Evolutionary conservation across 495 filamentous ascomycete genomes (phyloP).

Genomic region (Penicillium verhagenii): DNA sequence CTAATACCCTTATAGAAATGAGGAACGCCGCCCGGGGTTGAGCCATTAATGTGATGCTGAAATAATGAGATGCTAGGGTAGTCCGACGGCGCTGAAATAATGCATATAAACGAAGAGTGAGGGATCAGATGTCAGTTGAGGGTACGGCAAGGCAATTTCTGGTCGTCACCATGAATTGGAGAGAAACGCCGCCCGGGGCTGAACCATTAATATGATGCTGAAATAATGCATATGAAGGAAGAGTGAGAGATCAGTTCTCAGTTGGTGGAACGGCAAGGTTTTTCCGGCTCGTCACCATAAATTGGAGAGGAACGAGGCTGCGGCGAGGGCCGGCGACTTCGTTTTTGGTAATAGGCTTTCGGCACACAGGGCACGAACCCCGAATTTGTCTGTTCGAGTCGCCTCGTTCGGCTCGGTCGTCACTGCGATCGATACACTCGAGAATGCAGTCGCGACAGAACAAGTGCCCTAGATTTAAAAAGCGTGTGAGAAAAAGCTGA

Average conservation of each 20-base stretch:
- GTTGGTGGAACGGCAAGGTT: neutral
- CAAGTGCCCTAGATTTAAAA: slow-evolving; percentile 13
- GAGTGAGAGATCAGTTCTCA: neutral
- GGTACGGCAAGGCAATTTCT: slow-evolving; percentile 3
- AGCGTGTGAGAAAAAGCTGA: neutral
- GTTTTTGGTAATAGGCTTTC: slow-evolving; percentile 14
- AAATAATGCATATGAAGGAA: too few relatives aligned
- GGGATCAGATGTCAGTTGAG: neutral
- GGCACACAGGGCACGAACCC: slow-evolving; percentile 20
- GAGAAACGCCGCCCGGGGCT: neutral
- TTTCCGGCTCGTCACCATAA: slow-evolving; percentile 18
- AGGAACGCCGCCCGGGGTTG: neutral
- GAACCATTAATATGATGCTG: neutral
- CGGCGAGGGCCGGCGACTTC: slow-evolving; percentile 12
- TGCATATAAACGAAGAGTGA: neutral
- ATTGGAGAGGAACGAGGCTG: slow-evolving; percentile 16
- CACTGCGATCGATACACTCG: slow-evolving; percentile 12
- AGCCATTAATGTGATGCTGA: neutral
- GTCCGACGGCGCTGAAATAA: neutral
- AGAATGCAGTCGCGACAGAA: slow-evolving; percentile 20
- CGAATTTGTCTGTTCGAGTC: slow-evolving; percentile 8
- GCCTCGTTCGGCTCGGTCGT: neutral
- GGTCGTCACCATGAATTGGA: slow-evolving; percentile 14
- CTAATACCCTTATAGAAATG: neutral
- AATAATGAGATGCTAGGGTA: too few relatives aligned